Evolutionary conservation across 495 filamentous ascomycete species (phyloP).

Genomic region (Chlorociboria aeruginascens): DNA sequence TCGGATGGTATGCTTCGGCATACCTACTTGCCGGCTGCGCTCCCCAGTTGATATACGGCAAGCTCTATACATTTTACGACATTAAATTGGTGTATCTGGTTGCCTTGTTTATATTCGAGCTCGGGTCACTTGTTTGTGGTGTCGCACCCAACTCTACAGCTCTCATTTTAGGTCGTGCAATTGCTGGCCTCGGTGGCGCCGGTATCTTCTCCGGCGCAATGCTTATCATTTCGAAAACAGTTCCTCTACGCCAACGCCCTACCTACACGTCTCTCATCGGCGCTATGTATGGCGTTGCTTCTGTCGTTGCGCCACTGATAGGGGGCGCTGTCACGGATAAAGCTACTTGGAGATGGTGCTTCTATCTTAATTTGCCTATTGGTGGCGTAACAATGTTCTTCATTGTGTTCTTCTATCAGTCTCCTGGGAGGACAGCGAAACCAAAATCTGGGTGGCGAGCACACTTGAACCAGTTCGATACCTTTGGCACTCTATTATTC

Average conservation of each 20-base stretch:
- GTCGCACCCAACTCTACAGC: slow-evolving; percentile 37
- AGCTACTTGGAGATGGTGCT: slow-evolving; percentile 70
- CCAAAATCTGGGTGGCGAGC: background rate
- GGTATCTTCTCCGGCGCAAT: slow-evolving; percentile 25
- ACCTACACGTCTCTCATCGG: slow-evolving; percentile 62
- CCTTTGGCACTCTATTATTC: slow-evolving; percentile 29
- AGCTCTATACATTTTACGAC: slow-evolving; percentile 32
- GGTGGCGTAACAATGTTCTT: slow-evolving; percentile 33
- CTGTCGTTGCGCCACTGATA: slow-evolving; percentile 60
- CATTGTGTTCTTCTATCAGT: slow-evolving; percentile 31
- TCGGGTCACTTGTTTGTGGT: slow-evolving; percentile 42
- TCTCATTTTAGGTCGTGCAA: slow-evolving; percentile 42
- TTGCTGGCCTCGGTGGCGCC: slow-evolving; percentile 25
- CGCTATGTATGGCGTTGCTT: slow-evolving; percentile 70
- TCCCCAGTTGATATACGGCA: slow-evolving; percentile 33
- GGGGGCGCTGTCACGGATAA: slow-evolving; percentile 46
- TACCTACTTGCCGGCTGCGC: slow-evolving; percentile 35
- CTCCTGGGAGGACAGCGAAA: slow-evolving; percentile 25
- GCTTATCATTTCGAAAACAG: slow-evolving; percentile 24
- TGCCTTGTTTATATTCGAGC: slow-evolving; percentile 30
- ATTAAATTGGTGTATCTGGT: slow-evolving; percentile 29
- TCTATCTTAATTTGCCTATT: slow-evolving; percentile 39
- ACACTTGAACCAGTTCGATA: slow-evolving; percentile 26
- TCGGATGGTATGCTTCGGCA: slow-evolving; percentile 40
- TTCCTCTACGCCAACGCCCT: slow-evolving; percentile 7